Percentiles rank a stretch among this genome's conserved stretches.
These are phyloP conservation scores for Trichoderma afroharzianum DNA, from an alignment of 2,329 filamentous ascomycete genomes.

Conservation along the genomic window DNA sequence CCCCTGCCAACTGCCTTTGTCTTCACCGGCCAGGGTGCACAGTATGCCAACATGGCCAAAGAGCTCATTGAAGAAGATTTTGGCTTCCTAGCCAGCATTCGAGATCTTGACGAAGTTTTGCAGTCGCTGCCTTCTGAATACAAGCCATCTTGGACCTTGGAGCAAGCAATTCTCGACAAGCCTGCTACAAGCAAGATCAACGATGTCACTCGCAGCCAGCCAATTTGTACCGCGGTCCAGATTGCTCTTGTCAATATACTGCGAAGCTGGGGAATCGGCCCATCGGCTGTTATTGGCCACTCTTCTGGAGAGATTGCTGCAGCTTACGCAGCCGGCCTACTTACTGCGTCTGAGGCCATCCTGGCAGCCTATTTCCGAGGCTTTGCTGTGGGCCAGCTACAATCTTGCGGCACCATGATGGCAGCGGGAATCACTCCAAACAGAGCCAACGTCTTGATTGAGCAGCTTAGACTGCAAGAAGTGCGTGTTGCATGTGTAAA, in stretches of 20 bases:
- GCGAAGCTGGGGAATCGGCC: neutral
- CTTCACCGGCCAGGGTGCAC: constrained; percentile 28
- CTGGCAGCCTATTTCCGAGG: constrained; percentile 3
- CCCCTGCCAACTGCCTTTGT: constrained; percentile 19
- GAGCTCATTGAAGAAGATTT: constrained; percentile 16
- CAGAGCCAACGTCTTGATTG: neutral
- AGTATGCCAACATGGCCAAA: constrained; percentile 23
- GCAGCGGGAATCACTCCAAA: neutral
- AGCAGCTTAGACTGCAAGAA: constrained; percentile 11
- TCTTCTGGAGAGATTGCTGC: constrained; percentile 12
- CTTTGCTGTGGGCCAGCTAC: constrained; percentile 2
- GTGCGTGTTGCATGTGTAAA: constrained; percentile 26
- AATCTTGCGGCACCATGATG: constrained; percentile 10
- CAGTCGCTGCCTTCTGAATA: neutral
- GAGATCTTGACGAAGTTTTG: constrained; percentile 13
- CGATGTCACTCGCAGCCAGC: constrained; percentile 17
- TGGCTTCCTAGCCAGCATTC: constrained; percentile 18
- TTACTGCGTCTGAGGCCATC: neutral
- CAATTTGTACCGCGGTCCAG: constrained; percentile 1
- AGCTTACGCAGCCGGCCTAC: neutral
- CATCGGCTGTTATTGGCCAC: neutral
- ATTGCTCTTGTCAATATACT: neutral
- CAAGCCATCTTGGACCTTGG: constrained; percentile 7
- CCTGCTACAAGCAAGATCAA: constrained; percentile 19
- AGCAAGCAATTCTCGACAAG: constrained; percentile 18